phyloP scores from a whole-genome alignment of 2,329 filamentous ascomycete species.

The Nothophoma quercina region DNA sequence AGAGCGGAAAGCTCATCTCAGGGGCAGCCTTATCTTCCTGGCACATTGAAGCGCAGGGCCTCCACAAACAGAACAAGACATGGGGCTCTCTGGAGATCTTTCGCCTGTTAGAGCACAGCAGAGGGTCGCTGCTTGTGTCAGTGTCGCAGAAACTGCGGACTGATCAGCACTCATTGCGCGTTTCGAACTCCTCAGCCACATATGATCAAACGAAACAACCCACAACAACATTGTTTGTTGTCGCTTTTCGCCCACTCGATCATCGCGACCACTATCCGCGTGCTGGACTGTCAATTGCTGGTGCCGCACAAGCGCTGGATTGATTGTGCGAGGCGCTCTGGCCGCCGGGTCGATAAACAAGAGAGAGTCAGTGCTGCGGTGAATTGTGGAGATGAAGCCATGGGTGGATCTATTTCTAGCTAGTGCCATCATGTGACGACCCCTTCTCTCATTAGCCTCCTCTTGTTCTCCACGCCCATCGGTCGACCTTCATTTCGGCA shows the following conservation, averaged over 20 bases:
- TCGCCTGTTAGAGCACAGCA: constrained; percentile 7
- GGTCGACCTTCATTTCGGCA: constrained; percentile 20
- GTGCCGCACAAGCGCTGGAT: constrained; percentile 15
- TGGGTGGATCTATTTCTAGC: neutral
- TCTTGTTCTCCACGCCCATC: constrained; percentile 13
- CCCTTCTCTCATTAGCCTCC: neutral
- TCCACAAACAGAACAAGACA: constrained; percentile 17
- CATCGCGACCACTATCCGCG: neutral
- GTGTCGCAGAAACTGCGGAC: constrained; percentile 15
- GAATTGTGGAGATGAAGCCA: constrained; percentile 18
- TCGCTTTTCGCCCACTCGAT: neutral
- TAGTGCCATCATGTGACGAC: constrained; percentile 7
- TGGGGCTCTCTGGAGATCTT: constrained; percentile 18
- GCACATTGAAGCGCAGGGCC: constrained; percentile 19
- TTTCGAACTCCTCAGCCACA: constrained; percentile 14
- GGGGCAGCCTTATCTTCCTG: constrained; percentile 14
- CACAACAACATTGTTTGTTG: constrained; percentile 5
- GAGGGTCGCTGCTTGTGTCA: constrained; percentile 16
- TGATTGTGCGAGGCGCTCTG: constrained; percentile 19
- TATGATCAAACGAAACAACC: constrained; percentile 9
- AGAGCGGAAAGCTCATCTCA: constrained; percentile 5
- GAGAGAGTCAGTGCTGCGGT: constrained; percentile 9
- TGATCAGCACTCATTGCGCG: constrained; percentile 15
- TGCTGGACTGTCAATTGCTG: constrained; percentile 6
- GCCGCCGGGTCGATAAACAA: constrained; percentile 13